phyloP scores from a whole-genome alignment of 176 grass and related monocot species.

The Lolium perenne region DNA sequence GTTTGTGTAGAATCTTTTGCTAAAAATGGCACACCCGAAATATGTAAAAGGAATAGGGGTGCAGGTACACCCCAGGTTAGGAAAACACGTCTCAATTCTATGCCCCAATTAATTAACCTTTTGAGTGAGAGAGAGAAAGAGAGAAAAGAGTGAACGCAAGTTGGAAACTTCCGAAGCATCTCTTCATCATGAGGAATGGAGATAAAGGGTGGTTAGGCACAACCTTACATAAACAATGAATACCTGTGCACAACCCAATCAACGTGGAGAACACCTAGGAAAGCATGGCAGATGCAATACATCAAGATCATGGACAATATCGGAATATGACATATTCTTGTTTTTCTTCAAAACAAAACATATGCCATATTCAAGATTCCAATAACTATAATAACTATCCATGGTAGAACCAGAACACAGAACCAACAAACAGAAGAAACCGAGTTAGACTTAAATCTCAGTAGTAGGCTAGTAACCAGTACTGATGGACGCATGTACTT shows the following conservation, averaged over 20 bases:
- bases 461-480: background rate
- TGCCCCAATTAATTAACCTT: background rate
- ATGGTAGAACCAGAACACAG: background rate
- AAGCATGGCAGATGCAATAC: background rate
- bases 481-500: background rate
- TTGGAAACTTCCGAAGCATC: slow-evolving; percentile 15
- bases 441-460: no score
- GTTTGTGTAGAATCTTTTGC: background rate
- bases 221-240: background rate
- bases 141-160: background rate
- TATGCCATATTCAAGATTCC: slow-evolving; percentile 33
- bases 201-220: background rate
- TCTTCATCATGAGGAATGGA: background rate
- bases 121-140: background rate
- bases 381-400: background rate
- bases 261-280: background rate
- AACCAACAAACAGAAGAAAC: background rate
- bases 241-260: slow-evolving; percentile 10
- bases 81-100: background rate
- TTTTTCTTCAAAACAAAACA: background rate
- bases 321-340: background rate
- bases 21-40: background rate
- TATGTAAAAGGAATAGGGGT: slow-evolving; percentile 2
- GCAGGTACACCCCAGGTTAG: background rate
- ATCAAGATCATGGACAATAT: background rate